Evolutionary conservation across 495 filamentous ascomycete species (phyloP).

Genomic region (Lepidopterella palustris): DNA sequence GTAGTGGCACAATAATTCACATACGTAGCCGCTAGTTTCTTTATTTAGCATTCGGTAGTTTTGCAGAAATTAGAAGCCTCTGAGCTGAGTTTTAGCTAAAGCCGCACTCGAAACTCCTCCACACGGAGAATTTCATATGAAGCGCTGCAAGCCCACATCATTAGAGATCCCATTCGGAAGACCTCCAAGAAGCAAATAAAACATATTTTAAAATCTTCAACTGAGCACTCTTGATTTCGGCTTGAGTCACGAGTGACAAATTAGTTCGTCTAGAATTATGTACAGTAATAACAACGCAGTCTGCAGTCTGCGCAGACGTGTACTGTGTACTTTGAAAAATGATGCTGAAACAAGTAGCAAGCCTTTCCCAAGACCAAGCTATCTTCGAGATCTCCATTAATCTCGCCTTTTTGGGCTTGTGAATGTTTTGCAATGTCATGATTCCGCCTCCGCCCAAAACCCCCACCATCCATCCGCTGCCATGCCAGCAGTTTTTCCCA

Average conservation of each 20-base stretch:
- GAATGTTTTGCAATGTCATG: not conserved
- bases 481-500: not conserved
- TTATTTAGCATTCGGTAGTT: no score
- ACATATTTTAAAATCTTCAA: not conserved
- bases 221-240: not conserved
- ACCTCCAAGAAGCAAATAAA: no score
- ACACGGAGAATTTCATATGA: no score
- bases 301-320: not conserved
- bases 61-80: no score
- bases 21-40: no score
- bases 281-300: conserved; percentile 1
- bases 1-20: not conserved
- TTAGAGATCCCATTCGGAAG: no score
- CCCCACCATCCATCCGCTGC: not conserved
- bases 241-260: not conserved
- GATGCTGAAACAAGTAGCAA: no score
- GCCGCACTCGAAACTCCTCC: no score
- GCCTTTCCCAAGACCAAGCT: not conserved
- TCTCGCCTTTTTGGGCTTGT: not conserved
- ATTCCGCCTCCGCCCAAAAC: not conserved
- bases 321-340: no score
- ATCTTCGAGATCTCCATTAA: not conserved
- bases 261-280: not conserved
- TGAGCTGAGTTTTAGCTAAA: no score
- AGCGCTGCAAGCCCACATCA: no score